phyloP scores from a whole-genome alignment of 2,329 filamentous ascomycete species.

The Cladosporium oxysporum region DNA sequence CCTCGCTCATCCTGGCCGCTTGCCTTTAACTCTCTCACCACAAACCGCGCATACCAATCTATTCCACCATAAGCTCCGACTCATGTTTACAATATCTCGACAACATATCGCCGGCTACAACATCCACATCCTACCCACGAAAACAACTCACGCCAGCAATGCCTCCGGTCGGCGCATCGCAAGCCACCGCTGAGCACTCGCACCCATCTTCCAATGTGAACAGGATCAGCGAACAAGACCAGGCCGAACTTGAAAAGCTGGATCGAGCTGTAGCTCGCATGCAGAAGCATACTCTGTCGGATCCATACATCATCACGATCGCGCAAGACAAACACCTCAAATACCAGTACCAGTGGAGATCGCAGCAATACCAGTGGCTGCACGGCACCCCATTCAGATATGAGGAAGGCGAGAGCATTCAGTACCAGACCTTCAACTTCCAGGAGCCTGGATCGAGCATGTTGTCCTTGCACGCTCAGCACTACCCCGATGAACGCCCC shows the following conservation, averaged over 20 bases:
- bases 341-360: conserved; percentile 46
- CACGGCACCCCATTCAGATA: conserved; percentile 54
- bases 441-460: conserved; percentile 53
- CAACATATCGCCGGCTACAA: background rate
- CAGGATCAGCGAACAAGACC: conserved; percentile 28
- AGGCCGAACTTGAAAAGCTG: conserved; percentile 42
- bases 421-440: conserved; percentile 64
- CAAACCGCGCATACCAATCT: background rate
- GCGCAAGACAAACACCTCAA: conserved; percentile 42
- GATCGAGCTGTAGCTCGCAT: conserved; percentile 47
- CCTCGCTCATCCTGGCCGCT: background rate
- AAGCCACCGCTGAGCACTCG: conserved; percentile 12
- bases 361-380: conserved; percentile 44
- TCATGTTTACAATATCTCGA: background rate
- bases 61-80: background rate
- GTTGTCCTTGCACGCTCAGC: conserved; percentile 31
- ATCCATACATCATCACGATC: conserved; percentile 52
- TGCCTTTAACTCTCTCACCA: background rate
- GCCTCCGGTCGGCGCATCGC: conserved; percentile 15
- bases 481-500: conserved; percentile 32
- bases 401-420: conserved; percentile 57
- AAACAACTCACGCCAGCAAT: background rate
- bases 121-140: background rate
- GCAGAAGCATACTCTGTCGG: conserved; percentile 40
- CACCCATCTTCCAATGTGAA: background rate